A percentile compares a stretch with the other conserved stretches of the same genome.
phyloP scores from a whole-genome alignment of 2,329 filamentous ascomycete species.

The Pleoardoris graminearum region DNA sequence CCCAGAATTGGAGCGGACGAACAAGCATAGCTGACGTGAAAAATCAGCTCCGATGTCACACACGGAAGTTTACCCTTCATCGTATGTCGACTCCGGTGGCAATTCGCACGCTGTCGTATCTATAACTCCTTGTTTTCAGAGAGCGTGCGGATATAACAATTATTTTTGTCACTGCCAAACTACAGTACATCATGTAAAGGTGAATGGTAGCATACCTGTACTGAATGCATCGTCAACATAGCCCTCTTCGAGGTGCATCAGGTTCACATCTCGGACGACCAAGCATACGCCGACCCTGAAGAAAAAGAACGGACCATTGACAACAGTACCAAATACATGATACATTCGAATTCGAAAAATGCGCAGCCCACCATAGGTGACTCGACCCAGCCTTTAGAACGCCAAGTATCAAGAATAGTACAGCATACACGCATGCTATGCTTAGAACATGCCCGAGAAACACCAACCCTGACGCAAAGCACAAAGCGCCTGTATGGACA shows the following conservation, averaged over 20 bases:
- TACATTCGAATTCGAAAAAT: not conserved
- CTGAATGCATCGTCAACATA: no score
- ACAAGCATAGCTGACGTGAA: not conserved
- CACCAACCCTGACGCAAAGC: not conserved
- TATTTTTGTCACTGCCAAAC: no score
- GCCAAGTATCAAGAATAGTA: not conserved
- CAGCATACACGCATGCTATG: conserved; percentile 6
- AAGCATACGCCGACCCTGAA: no score
- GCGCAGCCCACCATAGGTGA: conserved; percentile 1
- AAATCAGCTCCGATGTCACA: not conserved
- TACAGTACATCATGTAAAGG: no score
- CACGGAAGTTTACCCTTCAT: no score
- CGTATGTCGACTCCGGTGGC: no score
- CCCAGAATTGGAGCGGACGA: not conserved
- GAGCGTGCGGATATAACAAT: no score
- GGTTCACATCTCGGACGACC: no score
- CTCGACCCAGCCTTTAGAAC: not conserved
- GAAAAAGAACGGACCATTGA: not conserved
- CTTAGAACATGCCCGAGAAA: not conserved
- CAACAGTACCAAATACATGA: not conserved
- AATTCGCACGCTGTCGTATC: no score
- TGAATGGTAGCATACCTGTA: no score
- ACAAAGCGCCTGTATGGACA: conserved; percentile 1
- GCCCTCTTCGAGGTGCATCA: no score
- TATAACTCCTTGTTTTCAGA: no score